Base-by-base conservation (phyloP, 352 stramenopile species). In the Blastocystis sp. region DNA sequence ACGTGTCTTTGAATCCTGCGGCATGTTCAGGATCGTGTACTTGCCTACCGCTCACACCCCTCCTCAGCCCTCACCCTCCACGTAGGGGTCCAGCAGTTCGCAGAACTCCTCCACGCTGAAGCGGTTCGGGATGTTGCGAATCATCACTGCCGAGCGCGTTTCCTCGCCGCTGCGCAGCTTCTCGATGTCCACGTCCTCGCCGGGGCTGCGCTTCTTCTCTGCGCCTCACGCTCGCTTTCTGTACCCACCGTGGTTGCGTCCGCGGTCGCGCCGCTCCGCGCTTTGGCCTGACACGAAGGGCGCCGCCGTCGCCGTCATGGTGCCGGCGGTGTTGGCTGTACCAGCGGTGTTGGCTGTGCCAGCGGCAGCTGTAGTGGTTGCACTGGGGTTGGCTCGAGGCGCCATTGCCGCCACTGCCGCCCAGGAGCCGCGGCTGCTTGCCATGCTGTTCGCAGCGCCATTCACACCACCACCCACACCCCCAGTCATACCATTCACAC, bases 101-200 rank as follows among this genome's bases (percentile, higher is more conserved):
- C 64, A 59, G n/a, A 88, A 24, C 45, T 88, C 78, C 40, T 79
- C 64, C 19, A 40, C 28, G 19, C 40, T 65, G 34, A 79, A 88
- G 3, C 78, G 78, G 62, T 88, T 88, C 45, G 78, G 78, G 9
- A 88, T 88, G 48, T 88, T 88, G 6, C 78, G 78, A 48, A 88
- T 79, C 78, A 88, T 88, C 10, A 88, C 78, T n/a, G 78, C 78
- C 19, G 78, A 68, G 19, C 78, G 78, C 52, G 78, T 88, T 42
- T 88, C 78, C 45, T 79, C 68, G 17, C 78, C 78, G 43, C 68
- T 76, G 9, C 52, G 45, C 60, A 88, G 60, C 54, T 88, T 88
- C 34, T 69, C 68, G n/a, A 88, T 64, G 24, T 88, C 68, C 60
- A 88, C 74, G 42, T 84, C 74, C 19, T 84, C 74, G 4, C 74